phyloP scores from a whole-genome alignment of 2,329 filamentous ascomycete genomes.

The Tolypocladium tundrense region DNA sequence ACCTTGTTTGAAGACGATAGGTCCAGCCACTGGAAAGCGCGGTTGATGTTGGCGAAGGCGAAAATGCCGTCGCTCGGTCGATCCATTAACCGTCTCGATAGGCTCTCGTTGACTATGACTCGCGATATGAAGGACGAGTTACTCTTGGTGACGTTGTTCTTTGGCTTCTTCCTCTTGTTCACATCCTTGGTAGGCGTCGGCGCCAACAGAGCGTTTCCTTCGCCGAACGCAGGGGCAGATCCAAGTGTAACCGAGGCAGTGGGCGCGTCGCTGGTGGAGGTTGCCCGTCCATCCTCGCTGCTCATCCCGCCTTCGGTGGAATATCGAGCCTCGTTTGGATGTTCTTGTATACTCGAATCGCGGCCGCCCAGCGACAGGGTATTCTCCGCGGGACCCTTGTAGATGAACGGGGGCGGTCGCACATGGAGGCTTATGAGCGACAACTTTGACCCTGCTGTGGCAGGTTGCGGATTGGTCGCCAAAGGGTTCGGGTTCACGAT shows the following conservation, averaged over 20 bases:
- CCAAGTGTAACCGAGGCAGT: constrained; percentile 28
- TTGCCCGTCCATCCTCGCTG: constrained; percentile 45
- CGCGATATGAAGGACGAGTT: constrained; percentile 98
- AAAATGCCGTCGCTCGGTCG: constrained; percentile 70
- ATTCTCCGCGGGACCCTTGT: constrained; percentile 41
- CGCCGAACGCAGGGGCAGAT: constrained; percentile 65
- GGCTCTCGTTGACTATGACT: constrained; percentile 78
- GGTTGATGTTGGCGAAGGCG: constrained; percentile 90
- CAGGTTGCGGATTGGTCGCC: constrained; percentile 74
- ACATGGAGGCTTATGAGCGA: constrained; percentile 65
- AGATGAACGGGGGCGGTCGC: constrained; percentile 45
- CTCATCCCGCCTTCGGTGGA: constrained; percentile 50
- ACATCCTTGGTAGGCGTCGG: constrained; percentile 56
- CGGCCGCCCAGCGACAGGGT: constrained; percentile 34
- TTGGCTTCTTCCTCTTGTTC: constrained; percentile 81
- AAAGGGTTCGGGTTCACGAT: constrained; percentile 83
- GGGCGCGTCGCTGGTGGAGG: constrained; percentile 41
- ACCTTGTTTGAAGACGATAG: constrained; percentile 65
- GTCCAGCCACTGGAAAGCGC: constrained; percentile 94
- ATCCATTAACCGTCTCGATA: constrained; percentile 71
- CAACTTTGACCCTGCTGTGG: constrained; percentile 73
- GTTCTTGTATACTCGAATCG: constrained; percentile 47
- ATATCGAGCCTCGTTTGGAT: constrained; percentile 47
- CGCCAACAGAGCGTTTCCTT: constrained; percentile 67
- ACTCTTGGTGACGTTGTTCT: constrained; percentile 97